Base-by-base conservation (phyloP, 2,329 filamentous ascomycete genomes). In the Capronia coronata region DNA sequence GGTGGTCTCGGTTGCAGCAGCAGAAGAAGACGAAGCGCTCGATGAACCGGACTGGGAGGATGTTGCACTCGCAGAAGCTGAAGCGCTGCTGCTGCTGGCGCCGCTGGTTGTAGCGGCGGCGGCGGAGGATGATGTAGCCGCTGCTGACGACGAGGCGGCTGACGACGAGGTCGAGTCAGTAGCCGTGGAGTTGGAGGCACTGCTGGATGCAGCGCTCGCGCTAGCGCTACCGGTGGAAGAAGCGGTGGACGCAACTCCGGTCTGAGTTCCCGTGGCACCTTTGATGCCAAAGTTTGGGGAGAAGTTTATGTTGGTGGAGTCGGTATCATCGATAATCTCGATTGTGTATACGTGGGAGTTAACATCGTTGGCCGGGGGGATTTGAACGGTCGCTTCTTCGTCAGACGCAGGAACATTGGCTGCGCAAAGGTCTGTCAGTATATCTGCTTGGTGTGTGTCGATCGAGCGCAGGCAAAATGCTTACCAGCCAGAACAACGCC, bases 261-360 rank as follows among this genome's bases (percentile, higher is more conserved):
- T 48, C 2, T 63, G 59, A 13, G 65, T 66, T n/a, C 66, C 71
- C 49, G 69, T 71, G 54, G 67, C 65, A 54, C 70, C 73, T 10
- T 71, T 60, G 48, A 79, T 66, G 30, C 68, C 65, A 65, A 79
- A 79, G 52, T 68, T 69, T 5, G 73, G 71, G 29, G 71, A 72
- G 69, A 74, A 79, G 70, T 79, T 79, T 63, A 65, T 67, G 52
- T 70, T 60, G 42, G 45, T 51, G 7, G 66, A 42, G 64, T 78
- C 59, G 5, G 57, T 56, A 57, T 76, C 75, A 57, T 68, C 65
- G 61, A 76, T 64, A 60, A 79, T 79, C 61, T 76, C 67, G 54
- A 79, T 65, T 49, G 74, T 73, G 68, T 78, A 79, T 62, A 73
- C 68, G 48, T 45, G 46, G 32, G 64, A 64, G 56, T 71, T 68